Percentiles rank a stretch among this genome's conserved stretches.
Evolutionary conservation across 208 protist species (phyloP).

Genomic region (Herpetomonas tarakana): DNA sequence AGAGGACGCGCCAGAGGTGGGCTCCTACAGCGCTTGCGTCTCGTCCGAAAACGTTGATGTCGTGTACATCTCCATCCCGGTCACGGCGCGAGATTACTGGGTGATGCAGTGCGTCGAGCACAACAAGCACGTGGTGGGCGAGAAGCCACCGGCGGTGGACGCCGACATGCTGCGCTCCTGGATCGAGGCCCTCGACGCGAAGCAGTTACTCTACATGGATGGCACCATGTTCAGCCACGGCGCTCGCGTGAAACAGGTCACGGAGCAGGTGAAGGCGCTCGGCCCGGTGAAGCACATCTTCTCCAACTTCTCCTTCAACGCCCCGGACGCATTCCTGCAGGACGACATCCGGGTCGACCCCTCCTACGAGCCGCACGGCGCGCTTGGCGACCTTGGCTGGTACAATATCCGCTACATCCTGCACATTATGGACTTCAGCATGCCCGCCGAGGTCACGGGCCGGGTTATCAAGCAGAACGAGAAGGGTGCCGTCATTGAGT

Average conservation of each 20-base stretch:
- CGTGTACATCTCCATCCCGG: constrained; percentile 36
- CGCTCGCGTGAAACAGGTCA: constrained; percentile 22
- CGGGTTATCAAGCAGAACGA: constrained; percentile 34
- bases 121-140: constrained; percentile 60
- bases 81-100: constrained; percentile 33
- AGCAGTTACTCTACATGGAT: constrained; percentile 61
- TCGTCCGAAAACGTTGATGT: constrained; percentile 24
- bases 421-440: constrained; percentile 52
- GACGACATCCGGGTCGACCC: constrained; percentile 49
- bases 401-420: constrained; percentile 50
- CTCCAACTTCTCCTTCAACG: constrained; percentile 23
- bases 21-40: constrained; percentile 28
- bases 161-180: constrained; percentile 45
- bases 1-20: constrained; percentile 10
- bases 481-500: constrained; percentile 34
- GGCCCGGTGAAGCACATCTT: constrained; percentile 40
- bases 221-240: constrained; percentile 59
- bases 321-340: constrained; percentile 22
- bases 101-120: constrained; percentile 38
- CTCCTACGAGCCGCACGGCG: constrained; percentile 41
- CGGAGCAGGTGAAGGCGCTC: constrained; percentile 17
- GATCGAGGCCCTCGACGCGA: constrained; percentile 39
- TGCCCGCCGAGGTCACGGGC: constrained; percentile 42
- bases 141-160: constrained; percentile 45
- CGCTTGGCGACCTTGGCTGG: constrained; percentile 59